Evolutionary conservation across 129 eudicot genomes (phyloP).

Genomic region (Artemisia argyi): DNA sequence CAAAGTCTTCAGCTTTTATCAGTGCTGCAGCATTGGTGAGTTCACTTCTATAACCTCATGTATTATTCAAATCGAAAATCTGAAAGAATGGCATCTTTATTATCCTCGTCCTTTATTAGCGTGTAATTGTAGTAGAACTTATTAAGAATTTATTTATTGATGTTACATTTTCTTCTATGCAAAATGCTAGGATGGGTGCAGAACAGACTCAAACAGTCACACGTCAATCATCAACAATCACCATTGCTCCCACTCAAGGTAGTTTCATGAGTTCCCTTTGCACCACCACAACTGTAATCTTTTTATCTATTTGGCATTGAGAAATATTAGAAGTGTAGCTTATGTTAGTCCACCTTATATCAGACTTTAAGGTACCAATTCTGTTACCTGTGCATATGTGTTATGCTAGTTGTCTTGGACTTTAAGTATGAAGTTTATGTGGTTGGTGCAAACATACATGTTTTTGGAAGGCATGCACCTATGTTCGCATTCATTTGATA

Average conservation of each 20-base stretch:
- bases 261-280: not conserved
- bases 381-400: too few relatives aligned
- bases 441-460: too few relatives aligned
- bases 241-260: slow-evolving; percentile 84
- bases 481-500: slow-evolving; percentile 28
- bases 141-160: too few relatives aligned
- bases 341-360: slow-evolving; percentile 5
- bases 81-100: slow-evolving; percentile 5
- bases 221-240: slow-evolving; percentile 75
- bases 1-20: slow-evolving; percentile 46
- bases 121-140: not conserved
- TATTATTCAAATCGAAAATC: slow-evolving; percentile 1
- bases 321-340: not conserved
- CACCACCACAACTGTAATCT: not conserved
- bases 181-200: slow-evolving; percentile 75
- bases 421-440: too few relatives aligned
- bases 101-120: slow-evolving; percentile 6
- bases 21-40: slow-evolving; percentile 76
- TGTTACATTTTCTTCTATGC: slow-evolving; percentile 19
- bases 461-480: too few relatives aligned
- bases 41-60: slow-evolving; percentile 9
- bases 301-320: slow-evolving; percentile 5
- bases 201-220: slow-evolving; percentile 89
- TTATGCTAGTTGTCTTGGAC: too few relatives aligned
- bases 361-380: too few relatives aligned